Evolutionary conservation across 2,329 filamentous ascomycete species (phyloP).

Genomic region (Domatiomyces globalis): DNA sequence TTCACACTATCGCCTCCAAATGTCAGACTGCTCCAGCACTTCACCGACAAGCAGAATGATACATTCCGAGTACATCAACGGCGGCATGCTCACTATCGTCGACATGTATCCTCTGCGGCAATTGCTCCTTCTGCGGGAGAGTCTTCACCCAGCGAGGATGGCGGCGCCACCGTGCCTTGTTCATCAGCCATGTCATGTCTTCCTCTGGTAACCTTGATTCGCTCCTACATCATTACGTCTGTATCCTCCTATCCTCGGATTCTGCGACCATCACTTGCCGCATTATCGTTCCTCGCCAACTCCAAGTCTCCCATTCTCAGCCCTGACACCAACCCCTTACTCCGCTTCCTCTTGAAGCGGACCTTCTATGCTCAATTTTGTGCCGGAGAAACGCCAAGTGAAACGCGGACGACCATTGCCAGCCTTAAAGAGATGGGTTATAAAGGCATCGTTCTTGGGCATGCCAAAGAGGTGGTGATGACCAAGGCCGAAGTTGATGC

Average conservation of each 20-base stretch:
- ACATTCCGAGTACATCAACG: constrained; percentile 2
- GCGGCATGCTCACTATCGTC: constrained; percentile 8
- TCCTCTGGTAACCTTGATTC: constrained; percentile 12
- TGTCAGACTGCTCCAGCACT: neutral
- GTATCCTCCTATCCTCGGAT: constrained; percentile 33
- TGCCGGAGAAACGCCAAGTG: constrained; percentile 57
- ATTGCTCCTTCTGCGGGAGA: neutral
- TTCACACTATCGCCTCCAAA: neutral
- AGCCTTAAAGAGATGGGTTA: constrained; percentile 62
- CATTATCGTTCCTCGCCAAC: constrained; percentile 57
- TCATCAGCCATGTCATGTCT: constrained; percentile 14
- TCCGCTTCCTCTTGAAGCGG: constrained; percentile 57
- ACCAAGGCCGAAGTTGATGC: constrained; percentile 25
- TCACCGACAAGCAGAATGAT: neutral
- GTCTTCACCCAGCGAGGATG: neutral
- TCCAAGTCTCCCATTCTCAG: constrained; percentile 52
- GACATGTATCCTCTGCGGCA: constrained; percentile 10
- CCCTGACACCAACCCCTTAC: constrained; percentile 59
- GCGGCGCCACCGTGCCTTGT: constrained; percentile 1
- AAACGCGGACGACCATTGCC: constrained; percentile 53
- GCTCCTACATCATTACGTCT: constrained; percentile 17
- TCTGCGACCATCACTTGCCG: constrained; percentile 52
- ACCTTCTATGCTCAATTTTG: constrained; percentile 90
- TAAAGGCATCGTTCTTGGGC: constrained; percentile 69
- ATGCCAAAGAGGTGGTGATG: constrained; percentile 68